phyloP scores from a whole-genome alignment of 257 asterid genomes.

The Osmanthus fragrans region DNA sequence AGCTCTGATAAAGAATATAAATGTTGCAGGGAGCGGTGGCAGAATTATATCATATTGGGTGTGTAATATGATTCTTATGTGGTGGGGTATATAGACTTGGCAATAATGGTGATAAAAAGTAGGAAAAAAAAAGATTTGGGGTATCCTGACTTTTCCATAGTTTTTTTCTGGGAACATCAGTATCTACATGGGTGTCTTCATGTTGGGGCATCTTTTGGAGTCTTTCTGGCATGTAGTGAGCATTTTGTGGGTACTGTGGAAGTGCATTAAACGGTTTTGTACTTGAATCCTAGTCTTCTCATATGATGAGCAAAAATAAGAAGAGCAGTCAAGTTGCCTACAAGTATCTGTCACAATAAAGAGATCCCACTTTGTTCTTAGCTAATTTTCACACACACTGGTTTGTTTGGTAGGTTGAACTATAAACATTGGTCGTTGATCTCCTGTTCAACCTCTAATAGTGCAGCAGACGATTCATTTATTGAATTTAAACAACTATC shows the following conservation, averaged over 20 bases:
- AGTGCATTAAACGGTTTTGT: slow-evolving; percentile 9
- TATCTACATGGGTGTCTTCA: slow-evolving; percentile 51
- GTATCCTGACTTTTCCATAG: slow-evolving; percentile 39
- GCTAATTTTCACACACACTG: slow-evolving; percentile 7
- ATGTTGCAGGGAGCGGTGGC: slow-evolving; percentile 54
- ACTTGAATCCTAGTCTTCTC: slow-evolving; percentile 27
- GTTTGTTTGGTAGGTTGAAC: not conserved
- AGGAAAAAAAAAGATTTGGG: slow-evolving; percentile 31
- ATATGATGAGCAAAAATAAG: not conserved
- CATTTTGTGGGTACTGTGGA: not conserved
- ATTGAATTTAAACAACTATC: too few relatives aligned
- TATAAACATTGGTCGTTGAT: not conserved
- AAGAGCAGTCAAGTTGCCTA: slow-evolving; percentile 24
- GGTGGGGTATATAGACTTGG: slow-evolving; percentile 51
- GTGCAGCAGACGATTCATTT: too few relatives aligned
- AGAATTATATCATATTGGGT: slow-evolving; percentile 35
- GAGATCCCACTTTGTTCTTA: slow-evolving; percentile 27
- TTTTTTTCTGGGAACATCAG: slow-evolving; percentile 39
- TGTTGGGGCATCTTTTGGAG: slow-evolving; percentile 38
- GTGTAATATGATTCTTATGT: slow-evolving; percentile 38
- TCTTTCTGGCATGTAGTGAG: slow-evolving; percentile 32
- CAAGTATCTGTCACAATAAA: not conserved
- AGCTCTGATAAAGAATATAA: slow-evolving; percentile 43
- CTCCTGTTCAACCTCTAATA: too few relatives aligned
- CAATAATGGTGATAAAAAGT: slow-evolving; percentile 52